phyloP scores from a whole-genome alignment of 192 early-diverging fungal species.

The Podila horticola region DNA sequence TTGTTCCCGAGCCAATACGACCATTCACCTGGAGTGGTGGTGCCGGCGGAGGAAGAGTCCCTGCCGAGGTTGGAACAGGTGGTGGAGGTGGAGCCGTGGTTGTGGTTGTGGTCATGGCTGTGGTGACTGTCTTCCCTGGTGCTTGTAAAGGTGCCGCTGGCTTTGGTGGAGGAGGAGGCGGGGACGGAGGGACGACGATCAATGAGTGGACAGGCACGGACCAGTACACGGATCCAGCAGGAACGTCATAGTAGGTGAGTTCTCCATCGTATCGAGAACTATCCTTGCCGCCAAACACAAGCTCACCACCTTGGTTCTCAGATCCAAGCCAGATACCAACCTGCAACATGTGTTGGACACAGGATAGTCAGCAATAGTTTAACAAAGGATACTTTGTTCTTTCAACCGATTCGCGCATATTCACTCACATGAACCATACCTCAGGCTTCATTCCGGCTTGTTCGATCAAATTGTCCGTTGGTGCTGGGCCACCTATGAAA shows the following conservation, averaged over 20 bases:
- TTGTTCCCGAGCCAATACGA: neutral
- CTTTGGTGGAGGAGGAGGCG: neutral
- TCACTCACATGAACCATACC: neutral
- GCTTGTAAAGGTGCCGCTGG: neutral
- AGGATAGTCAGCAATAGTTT: neutral
- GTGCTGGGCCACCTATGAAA: neutral
- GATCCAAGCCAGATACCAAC: conserved; percentile 32
- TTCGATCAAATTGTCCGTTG: conserved; percentile 8
- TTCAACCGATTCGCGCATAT: too few species aligned
- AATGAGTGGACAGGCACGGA: conserved; percentile 17
- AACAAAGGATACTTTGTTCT: neutral
- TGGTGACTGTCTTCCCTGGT: neutral
- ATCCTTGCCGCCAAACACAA: conserved; percentile 25
- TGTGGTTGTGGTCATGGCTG: neutral
- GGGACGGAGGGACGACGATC: neutral
- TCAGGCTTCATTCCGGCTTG: conserved; percentile 11
- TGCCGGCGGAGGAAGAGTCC: neutral
- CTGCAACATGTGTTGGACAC: neutral
- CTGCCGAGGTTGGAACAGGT: neutral
- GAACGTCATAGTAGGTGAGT: conserved; percentile 8
- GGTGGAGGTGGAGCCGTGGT: neutral
- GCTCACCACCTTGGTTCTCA: conserved; percentile 12
- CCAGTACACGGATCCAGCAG: conserved; percentile 14
- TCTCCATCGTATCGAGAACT: neutral
- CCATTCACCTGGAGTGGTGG: neutral